A percentile compares a stretch with the other conserved stretches of the same genome.
phyloP scores from a whole-genome alignment of 2,329 filamentous ascomycete genomes.

The Clarireedia monteithiana region DNA sequence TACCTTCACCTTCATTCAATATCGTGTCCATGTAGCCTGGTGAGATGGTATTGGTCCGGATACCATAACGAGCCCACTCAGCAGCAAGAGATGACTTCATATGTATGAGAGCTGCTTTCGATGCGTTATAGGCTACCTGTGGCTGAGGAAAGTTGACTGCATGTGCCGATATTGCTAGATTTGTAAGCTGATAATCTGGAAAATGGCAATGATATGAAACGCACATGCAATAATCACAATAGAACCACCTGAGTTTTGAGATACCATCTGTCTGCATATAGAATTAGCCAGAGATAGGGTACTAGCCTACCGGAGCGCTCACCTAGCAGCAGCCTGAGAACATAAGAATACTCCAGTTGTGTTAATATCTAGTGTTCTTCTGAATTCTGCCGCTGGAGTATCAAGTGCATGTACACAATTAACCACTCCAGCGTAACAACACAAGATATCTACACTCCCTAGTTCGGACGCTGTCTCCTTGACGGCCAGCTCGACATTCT shows the following conservation, averaged over 20 bases:
- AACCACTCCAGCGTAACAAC: slow-evolving; percentile 64
- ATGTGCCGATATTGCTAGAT: slow-evolving; percentile 61
- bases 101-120: slow-evolving; percentile 58
- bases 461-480: slow-evolving; percentile 34
- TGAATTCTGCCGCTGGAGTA: slow-evolving; percentile 51
- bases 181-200: background rate
- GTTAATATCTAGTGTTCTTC: slow-evolving; percentile 61
- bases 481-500: slow-evolving; percentile 37
- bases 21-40: slow-evolving; percentile 62
- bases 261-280: slow-evolving; percentile 5
- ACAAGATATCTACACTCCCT: slow-evolving; percentile 39
- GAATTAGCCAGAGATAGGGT: no score
- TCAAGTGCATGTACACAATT: slow-evolving; percentile 53
- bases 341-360: slow-evolving; percentile 63
- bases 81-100: slow-evolving; percentile 59
- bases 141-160: slow-evolving; percentile 48
- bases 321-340: slow-evolving; percentile 52
- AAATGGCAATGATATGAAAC: background rate
- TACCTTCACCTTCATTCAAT: slow-evolving; percentile 56
- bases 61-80: slow-evolving; percentile 65
- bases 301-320: slow-evolving; percentile 13
- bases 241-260: slow-evolving; percentile 40
- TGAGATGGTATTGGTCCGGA: slow-evolving; percentile 61
- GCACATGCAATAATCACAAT: slow-evolving; percentile 55
- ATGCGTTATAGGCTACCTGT: slow-evolving; percentile 64